Conservation (phyloP, 2,329 filamentous ascomycete genomes). For the Penicillium sp. region DNA sequence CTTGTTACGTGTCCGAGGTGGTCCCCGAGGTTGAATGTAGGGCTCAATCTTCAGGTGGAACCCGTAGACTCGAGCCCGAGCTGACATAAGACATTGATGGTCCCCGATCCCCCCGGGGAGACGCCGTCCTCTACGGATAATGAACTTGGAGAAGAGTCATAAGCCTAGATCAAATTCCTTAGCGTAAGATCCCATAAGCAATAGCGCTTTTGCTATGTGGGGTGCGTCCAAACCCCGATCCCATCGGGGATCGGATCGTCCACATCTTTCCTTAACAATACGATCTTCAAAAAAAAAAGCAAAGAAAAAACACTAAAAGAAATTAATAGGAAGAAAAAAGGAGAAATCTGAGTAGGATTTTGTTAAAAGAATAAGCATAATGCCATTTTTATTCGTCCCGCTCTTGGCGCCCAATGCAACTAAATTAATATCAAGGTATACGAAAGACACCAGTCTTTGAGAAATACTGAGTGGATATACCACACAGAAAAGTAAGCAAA, state of each 20-base stretch:
- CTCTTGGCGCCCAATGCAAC: constrained; percentile 20
- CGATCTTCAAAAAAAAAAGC: neutral
- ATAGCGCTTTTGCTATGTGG: neutral
- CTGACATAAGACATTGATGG: constrained; percentile 3
- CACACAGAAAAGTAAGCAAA: neutral
- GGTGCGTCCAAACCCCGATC: neutral
- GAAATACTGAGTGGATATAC: constrained; percentile 2
- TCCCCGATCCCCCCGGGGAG: neutral
- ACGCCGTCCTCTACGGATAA: neutral
- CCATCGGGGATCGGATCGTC: neutral
- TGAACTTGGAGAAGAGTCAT: neutral
- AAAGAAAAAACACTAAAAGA: neutral
- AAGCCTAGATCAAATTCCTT: neutral
- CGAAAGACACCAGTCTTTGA: constrained; percentile 6
- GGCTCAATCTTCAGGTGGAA: neutral
- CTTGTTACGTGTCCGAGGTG: constrained; percentile 1
- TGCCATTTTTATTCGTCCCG: constrained; percentile 14
- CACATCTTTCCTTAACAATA: too few species aligned
- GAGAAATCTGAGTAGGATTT: neutral
- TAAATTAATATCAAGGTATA: constrained; percentile 13
- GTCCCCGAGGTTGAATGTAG: constrained; percentile 5
- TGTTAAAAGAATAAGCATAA: constrained; percentile 3
- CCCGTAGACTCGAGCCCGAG: neutral
- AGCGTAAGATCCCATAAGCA: neutral
- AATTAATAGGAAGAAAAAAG: neutral